phyloP scores from a whole-genome alignment of 2,329 filamentous ascomycete species.

The Epichloe elymi region DNA sequence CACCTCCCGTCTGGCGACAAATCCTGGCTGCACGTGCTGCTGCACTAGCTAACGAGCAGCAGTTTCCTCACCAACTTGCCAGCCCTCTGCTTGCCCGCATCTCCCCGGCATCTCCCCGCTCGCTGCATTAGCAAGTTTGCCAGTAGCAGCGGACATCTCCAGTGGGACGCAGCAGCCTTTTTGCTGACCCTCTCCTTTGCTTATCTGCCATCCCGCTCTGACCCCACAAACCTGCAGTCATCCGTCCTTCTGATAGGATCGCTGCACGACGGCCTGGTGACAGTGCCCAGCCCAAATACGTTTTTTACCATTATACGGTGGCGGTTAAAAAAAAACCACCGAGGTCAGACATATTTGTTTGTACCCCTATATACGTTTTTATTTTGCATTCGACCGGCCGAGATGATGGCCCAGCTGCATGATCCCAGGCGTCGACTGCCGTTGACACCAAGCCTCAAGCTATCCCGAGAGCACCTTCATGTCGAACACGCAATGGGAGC shows the following conservation, averaged over 20 bases:
- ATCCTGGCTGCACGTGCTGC: background rate
- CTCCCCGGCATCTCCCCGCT: background rate
- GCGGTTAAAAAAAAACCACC: slow-evolving; percentile 3
- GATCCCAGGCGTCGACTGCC: slow-evolving; percentile 20
- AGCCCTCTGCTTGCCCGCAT: background rate
- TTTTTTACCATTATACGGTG: background rate
- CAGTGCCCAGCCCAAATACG: slow-evolving; percentile 1
- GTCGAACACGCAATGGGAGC: slow-evolving; percentile 11
- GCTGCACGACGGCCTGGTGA: background rate
- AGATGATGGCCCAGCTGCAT: slow-evolving; percentile 13
- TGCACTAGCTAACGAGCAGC: background rate
- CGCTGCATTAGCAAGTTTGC: background rate
- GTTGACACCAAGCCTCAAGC: slow-evolving; percentile 28
- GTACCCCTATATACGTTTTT: slow-evolving; percentile 3
- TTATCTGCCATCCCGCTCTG: slow-evolving; percentile 1
- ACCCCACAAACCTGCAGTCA: slow-evolving; percentile 2
- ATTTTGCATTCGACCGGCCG: slow-evolving; percentile 4
- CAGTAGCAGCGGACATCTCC: background rate
- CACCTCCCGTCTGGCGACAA: background rate
- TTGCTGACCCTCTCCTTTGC: slow-evolving; percentile 2
- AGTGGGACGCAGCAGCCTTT: background rate
- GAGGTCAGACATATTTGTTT: slow-evolving; percentile 4
- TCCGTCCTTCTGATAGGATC: slow-evolving; percentile 4
- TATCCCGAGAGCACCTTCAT: slow-evolving; percentile 17
- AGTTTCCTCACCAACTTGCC: background rate